phyloP scores from a whole-genome alignment of 768 basidiomycete species.

The Rhizopogon rudus region DNA sequence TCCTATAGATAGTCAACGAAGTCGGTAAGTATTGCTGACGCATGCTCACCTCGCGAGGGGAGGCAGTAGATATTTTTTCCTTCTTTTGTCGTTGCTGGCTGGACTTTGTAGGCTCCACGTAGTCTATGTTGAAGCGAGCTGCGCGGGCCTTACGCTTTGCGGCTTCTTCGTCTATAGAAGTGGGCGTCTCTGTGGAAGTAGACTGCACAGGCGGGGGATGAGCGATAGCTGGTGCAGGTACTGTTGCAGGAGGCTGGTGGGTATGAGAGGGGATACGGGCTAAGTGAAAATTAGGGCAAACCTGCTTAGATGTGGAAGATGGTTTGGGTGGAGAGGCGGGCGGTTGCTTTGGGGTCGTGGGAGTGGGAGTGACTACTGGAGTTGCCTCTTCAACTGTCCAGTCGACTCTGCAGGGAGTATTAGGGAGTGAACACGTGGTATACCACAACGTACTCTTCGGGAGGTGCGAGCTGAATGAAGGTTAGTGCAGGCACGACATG shows the following conservation, averaged over 20 bases:
- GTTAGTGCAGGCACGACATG: slow-evolving; percentile 2
- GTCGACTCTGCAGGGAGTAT: slow-evolving; percentile 31
- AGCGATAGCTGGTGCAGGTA: background rate
- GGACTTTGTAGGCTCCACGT: slow-evolving; percentile 39
- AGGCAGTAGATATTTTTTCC: slow-evolving; percentile 17
- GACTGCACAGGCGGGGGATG: background rate
- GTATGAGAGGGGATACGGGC: background rate
- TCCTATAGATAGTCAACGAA: slow-evolving; percentile 31
- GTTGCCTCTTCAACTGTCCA: slow-evolving; percentile 33
- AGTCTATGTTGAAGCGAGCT: slow-evolving; percentile 65
- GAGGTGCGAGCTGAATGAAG: slow-evolving; percentile 23
- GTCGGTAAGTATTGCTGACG: too few species aligned
- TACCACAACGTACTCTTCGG: slow-evolving; percentile 22
- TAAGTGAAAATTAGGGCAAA: background rate
- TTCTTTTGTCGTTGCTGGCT: slow-evolving; percentile 19
- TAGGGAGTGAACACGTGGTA: slow-evolving; percentile 3
- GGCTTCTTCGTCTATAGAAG: slow-evolving; percentile 39
- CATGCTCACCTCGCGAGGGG: slow-evolving; percentile 8
- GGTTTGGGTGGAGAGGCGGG: background rate
- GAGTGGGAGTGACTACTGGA: slow-evolving; percentile 7
- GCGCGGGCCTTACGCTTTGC: slow-evolving; percentile 59
- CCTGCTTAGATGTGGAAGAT: slow-evolving; percentile 1
- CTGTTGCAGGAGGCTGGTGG: slow-evolving; percentile 4
- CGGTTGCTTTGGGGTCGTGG: slow-evolving; percentile 3
- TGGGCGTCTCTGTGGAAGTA: background rate